phyloP scores from a whole-genome alignment of 2,329 filamentous ascomycete genomes.

The Aspergillus spinulosporus region DNA sequence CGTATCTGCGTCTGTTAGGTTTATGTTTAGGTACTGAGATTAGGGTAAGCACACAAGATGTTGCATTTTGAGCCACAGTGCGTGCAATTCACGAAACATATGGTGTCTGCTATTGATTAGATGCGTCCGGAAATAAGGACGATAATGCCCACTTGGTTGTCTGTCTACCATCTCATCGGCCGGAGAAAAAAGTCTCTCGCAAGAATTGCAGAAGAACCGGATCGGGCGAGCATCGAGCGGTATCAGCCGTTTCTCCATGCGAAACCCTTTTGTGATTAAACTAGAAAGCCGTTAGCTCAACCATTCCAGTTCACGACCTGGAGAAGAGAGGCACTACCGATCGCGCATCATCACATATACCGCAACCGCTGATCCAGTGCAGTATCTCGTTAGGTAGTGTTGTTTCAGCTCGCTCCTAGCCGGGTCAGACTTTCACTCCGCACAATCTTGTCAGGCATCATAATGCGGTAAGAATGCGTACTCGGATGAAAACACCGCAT shows the following conservation, averaged over 20 bases:
- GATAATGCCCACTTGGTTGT: constrained; percentile 17
- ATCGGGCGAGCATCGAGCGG: constrained; percentile 29
- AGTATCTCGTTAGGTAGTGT: constrained; percentile 33
- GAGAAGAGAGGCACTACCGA: constrained; percentile 22
- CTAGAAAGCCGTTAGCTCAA: constrained; percentile 13
- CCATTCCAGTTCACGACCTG: background rate
- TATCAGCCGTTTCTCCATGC: constrained; percentile 31
- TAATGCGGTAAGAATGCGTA: constrained; percentile 13
- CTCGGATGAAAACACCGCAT: constrained; percentile 33
- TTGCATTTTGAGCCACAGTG: constrained; percentile 26
- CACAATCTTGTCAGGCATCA: background rate
- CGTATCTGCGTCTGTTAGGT: constrained; percentile 18
- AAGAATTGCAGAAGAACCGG: constrained; percentile 29
- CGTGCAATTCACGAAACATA: constrained; percentile 22
- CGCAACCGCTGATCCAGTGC: constrained; percentile 30
- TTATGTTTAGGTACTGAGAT: background rate
- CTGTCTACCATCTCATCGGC: constrained; percentile 22
- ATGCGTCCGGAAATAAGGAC: background rate
- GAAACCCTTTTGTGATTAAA: constrained; percentile 34
- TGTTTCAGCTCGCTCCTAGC: constrained; percentile 28
- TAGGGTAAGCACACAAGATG: constrained; percentile 21
- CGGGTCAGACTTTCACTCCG: background rate
- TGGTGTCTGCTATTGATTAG: constrained; percentile 18
- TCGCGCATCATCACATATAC: constrained; percentile 36
- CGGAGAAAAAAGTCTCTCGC: constrained; percentile 27